Percentiles rank a stretch among this genome's conserved stretches.
These are phyloP conservation scores for Monilinia vaccinii-corymbosi DNA, from an alignment of 2,329 filamentous ascomycete genomes.

Conservation along the genomic window DNA sequence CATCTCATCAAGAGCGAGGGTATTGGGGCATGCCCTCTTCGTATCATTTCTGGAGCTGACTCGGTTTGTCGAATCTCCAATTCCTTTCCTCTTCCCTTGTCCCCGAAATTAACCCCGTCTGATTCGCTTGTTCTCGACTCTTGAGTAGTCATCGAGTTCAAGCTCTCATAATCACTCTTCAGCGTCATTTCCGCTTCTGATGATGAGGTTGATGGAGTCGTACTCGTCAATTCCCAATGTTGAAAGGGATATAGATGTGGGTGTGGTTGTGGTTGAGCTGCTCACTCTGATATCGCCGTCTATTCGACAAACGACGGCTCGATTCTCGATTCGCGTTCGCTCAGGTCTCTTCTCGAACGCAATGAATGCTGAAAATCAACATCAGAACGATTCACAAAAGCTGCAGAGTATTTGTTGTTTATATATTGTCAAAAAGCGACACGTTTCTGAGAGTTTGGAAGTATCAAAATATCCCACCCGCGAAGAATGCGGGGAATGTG, in stretches of 20 bases:
- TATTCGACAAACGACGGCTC: background rate
- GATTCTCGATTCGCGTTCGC: background rate
- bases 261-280: background rate
- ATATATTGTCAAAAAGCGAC: background rate
- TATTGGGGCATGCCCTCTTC: background rate
- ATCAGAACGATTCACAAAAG: background rate
- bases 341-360: background rate
- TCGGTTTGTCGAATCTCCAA: background rate
- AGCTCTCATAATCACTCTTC: slow-evolving; percentile 3
- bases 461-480: background rate
- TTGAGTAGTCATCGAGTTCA: background rate
- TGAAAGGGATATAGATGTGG: background rate
- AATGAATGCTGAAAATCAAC: background rate
- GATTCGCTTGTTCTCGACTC: background rate
- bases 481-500: background rate
- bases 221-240: background rate
- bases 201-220: background rate
- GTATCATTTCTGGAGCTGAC: background rate
- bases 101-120: background rate
- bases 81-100: background rate
- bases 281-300: background rate
- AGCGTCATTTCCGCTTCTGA: background rate
- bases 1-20: slow-evolving; percentile 3
- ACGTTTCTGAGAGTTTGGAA: background rate
- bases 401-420: background rate